Percentiles rank a stretch among this genome's conserved stretches.
phyloP scores from a whole-genome alignment of 2,329 filamentous ascomycete species.

The Aspergillus uvarum region DNA sequence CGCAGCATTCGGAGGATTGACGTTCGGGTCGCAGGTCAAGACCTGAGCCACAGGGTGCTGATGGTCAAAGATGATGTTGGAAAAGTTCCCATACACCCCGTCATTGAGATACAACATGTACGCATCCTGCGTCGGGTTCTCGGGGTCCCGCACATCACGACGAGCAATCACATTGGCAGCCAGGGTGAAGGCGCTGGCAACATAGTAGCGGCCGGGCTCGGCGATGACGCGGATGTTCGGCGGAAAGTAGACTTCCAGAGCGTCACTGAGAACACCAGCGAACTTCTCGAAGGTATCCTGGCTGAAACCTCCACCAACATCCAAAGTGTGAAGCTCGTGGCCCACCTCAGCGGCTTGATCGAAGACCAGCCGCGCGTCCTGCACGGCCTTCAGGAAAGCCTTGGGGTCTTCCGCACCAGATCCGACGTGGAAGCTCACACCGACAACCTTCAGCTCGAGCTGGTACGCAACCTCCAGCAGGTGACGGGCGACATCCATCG shows the following conservation, averaged over 20 bases:
- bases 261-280: slow-evolving; percentile 73
- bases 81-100: slow-evolving; percentile 97
- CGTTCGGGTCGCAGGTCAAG: slow-evolving; percentile 66
- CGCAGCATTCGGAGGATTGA: slow-evolving; percentile 44
- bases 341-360: slow-evolving; percentile 76
- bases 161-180: slow-evolving; percentile 95
- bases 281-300: slow-evolving; percentile 90
- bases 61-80: slow-evolving; percentile 98
- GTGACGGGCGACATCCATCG: slow-evolving; percentile 74
- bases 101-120: slow-evolving; percentile 99
- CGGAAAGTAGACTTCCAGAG: slow-evolving; percentile 86
- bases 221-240: slow-evolving; percentile 82
- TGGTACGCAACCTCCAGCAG: slow-evolving; percentile 78
- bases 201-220: slow-evolving; percentile 95
- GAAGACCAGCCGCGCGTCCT: slow-evolving; percentile 85
- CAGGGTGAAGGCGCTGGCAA: slow-evolving; percentile 87
- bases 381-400: slow-evolving; percentile 86
- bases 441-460: slow-evolving; percentile 84
- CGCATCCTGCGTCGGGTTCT: slow-evolving; percentile 48
- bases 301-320: slow-evolving; percentile 91
- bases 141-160: slow-evolving; percentile 76
- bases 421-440: slow-evolving; percentile 96
- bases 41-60: slow-evolving; percentile 86
- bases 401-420: slow-evolving; percentile 93
- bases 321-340: slow-evolving; percentile 79